Percentiles rank a stretch among this genome's conserved stretches.
These are phyloP conservation scores for Populus alba DNA, from an alignment of 345 rosid species.

Conservation along the genomic window DNA sequence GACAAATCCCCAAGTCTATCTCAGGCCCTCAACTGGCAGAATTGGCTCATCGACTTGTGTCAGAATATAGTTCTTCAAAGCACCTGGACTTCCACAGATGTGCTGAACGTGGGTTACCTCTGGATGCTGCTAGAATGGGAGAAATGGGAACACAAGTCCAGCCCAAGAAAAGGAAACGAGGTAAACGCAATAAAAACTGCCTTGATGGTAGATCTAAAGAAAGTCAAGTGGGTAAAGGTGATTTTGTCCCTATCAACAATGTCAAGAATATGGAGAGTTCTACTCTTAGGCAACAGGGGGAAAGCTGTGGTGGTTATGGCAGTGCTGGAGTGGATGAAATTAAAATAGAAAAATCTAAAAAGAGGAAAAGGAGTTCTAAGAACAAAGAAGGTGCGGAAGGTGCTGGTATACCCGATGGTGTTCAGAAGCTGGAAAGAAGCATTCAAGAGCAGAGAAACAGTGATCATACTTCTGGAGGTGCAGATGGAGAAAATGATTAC, in stretches of 20 bases:
- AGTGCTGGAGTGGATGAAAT: background rate
- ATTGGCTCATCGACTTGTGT: constrained; percentile 12
- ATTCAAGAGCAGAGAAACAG: too few relatives aligned
- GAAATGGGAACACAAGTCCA: background rate
- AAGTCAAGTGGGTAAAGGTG: background rate
- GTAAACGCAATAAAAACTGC: background rate
- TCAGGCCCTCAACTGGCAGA: constrained; percentile 9
- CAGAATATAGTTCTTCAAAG: background rate
- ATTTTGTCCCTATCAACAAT: background rate
- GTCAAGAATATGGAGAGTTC: background rate
- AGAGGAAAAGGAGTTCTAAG: background rate
- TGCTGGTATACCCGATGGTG: too few relatives aligned
- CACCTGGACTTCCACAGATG: background rate
- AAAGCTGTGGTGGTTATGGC: background rate
- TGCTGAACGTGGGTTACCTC: background rate
- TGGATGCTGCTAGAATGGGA: background rate
- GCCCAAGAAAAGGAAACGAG: background rate
- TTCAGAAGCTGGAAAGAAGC: too few relatives aligned
- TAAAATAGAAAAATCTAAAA: background rate
- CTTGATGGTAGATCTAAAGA: background rate
- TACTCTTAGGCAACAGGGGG: background rate
- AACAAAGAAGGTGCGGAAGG: too few relatives aligned
- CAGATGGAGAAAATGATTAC: background rate
- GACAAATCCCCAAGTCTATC: constrained; percentile 7
- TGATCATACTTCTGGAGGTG: background rate